Base-by-base conservation (phyloP, 225 moss, liverwort and hornwort genomes). In the Anthoceros angustus region DNA sequence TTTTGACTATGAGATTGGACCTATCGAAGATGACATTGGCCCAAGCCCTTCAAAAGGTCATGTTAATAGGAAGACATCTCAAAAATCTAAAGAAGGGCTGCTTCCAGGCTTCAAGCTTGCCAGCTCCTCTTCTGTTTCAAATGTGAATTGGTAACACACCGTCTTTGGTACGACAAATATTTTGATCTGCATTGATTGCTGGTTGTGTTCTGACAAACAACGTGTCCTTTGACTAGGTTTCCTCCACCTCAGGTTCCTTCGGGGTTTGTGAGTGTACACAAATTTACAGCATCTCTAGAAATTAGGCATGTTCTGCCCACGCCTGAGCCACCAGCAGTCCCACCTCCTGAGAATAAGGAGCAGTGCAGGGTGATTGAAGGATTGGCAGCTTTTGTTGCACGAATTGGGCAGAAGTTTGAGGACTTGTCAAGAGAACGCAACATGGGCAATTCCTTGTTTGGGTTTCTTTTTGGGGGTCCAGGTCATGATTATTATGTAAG, bases 351-450 rank as follows among this genome's bases (percentile, higher is more conserved):
- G 42, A 81, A 88, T 70, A 55, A 63, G 24, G 74, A 86, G 75
- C 70, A 64, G 62, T 69, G 80, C 70, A 91, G 91, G 74, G 77
- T 83, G 50, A 83, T 98, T 45, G 86, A 79, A 60, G 95, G 88
- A 62, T 76, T 98, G 25, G 88, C 95, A 41, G 82, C 85, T 32
- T 88, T 98, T 72, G 91, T 95, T 39, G 95, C 88, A 65, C 85
- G 78, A 82, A 88, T 86, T 42, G 95, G 95, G 61, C 83, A 80
- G 76, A 76, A 86, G 40, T 84, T 91, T 72, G 95, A 98, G 77
- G 86, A 84, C 72, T 70, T 91, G 7, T 83, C 86, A 32, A 98
- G 82, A 74, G 84, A 89, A 70, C 91, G 84, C 67, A 86, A 98
- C 76, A 75, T 42, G 45, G 82, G 74, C 5, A 92, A 88, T 75